Base-by-base conservation (phyloP, 441 rosid genomes). In the Populus hybrid region DNA sequence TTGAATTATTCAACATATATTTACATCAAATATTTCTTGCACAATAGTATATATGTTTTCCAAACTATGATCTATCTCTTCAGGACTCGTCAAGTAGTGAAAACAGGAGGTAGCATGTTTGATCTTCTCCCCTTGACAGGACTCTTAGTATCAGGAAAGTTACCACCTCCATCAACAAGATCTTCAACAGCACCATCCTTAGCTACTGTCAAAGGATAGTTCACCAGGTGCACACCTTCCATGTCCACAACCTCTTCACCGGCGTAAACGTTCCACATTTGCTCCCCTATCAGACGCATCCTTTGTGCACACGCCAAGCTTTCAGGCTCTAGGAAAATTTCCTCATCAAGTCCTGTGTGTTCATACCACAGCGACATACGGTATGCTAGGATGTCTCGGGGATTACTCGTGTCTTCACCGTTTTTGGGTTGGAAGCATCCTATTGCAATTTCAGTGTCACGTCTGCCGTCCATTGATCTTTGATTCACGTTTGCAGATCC, bases 401-500 rank as follows among this genome's bases (percentile, higher is more conserved):
- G 66, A 23, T n/a, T 77, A 16, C 38, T 61, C 11, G 21, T 71
- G 30, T 24, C 73, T 53, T 53, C 53, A 34, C 40, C 69, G 24
- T 66, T 81, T 72, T 79, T 10, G n/a, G 64, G 66, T 81, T 92
- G 95, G 86, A 85, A 87, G 84, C 95, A 92, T 57, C 97, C 97
- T 32, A 92, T 88, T 67, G 93, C 93, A n/a, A 94, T 91, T 80
- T 92, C 98, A 0, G 98, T 94, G 91, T 94, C 97, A 0, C 97
- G 88, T 71, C 80, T 77, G 28, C 98, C 97, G 16, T 90, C 97
- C 97, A 92, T 94, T 67, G 97, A 94, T 82, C 99, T 84, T 83
- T 93, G 97, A 85, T 92, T 93, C 70, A 92, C 87, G 53, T 94
- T 94, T 24, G 97, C 93, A 2, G 99, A 92, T 85, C 97, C 97